Conservation (phyloP, 2,329 filamentous ascomycete genomes). For the Colletotrichum horii region DNA sequence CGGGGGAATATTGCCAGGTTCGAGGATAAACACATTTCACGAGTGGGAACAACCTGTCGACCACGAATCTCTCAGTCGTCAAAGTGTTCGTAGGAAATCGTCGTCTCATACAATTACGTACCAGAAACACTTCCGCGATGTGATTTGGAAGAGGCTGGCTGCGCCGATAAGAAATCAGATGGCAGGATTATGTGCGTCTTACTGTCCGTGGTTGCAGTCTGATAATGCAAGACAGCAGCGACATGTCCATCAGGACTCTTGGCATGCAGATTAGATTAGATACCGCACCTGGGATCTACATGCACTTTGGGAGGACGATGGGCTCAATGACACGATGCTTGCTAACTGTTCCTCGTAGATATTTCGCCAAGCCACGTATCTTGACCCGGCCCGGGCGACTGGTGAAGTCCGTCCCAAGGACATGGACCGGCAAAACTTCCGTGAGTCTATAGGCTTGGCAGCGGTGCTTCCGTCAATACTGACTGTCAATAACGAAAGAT, state of each 20-base stretch:
- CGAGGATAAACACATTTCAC: not conserved
- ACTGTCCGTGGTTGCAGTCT: not conserved
- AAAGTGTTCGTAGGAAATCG: not conserved
- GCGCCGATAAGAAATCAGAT: not conserved
- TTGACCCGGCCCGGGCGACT: not conserved
- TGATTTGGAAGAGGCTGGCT: not conserved
- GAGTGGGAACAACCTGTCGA: not conserved
- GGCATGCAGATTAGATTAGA: not conserved
- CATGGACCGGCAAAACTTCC: not conserved
- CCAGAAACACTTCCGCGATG: not conserved
- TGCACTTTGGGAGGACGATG: not conserved
- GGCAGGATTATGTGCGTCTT: not conserved
- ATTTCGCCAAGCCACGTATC: not conserved
- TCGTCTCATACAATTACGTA: not conserved
- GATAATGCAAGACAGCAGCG: not conserved
- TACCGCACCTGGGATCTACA: not conserved
- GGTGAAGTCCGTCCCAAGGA: not conserved
- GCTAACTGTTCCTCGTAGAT: not conserved
- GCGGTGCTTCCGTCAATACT: not conserved
- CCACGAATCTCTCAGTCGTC: not conserved
- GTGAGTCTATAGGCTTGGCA: not conserved
- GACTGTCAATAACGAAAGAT: not conserved
- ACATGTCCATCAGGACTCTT: not conserved
- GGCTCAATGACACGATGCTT: accelerated
- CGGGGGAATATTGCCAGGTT: not conserved